phyloP scores from a whole-genome alignment of 2,329 filamentous ascomycete species.

The Alternaria brassicae region DNA sequence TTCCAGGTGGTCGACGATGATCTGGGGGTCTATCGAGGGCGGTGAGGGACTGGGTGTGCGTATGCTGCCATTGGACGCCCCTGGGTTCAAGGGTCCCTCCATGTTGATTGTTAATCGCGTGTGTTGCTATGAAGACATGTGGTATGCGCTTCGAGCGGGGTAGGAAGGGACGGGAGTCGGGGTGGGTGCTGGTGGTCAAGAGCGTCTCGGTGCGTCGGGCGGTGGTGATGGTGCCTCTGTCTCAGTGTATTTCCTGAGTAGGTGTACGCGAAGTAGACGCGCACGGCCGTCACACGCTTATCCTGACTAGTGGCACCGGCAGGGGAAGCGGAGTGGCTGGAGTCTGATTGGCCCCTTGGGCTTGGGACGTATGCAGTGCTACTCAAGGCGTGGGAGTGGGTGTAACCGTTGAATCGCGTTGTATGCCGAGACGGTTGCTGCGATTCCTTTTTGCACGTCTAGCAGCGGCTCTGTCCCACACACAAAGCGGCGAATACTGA shows the following conservation, averaged over 20 bases:
- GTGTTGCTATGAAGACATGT: constrained; percentile 42
- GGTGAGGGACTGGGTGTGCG: constrained; percentile 48
- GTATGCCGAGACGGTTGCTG: not conserved
- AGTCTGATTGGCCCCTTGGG: constrained; percentile 27
- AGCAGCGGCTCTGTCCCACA: not conserved
- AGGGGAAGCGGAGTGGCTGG: constrained; percentile 29
- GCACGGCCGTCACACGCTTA: constrained; percentile 19
- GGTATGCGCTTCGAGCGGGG: constrained; percentile 31
- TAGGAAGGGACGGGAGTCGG: constrained; percentile 9
- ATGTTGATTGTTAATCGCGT: constrained; percentile 42
- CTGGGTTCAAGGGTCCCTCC: constrained; percentile 53
- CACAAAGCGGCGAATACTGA: not conserved
- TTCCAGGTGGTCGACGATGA: constrained; percentile 58
- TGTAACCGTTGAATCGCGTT: not conserved
- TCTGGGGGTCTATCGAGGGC: constrained; percentile 55
- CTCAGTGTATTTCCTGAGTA: constrained; percentile 20
- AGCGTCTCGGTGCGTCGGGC: constrained; percentile 19
- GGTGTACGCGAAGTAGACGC: constrained; percentile 27
- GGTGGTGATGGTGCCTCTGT: constrained; percentile 35
- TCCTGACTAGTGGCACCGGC: constrained; percentile 27
- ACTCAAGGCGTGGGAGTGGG: constrained; percentile 5
- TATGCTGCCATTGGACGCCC: constrained; percentile 50
- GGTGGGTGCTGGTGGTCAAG: constrained; percentile 10
- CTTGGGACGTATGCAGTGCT: constrained; percentile 4
- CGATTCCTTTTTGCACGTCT: not conserved